Conservation (phyloP, 177 flowering plant genomes). For the Vitis hybrid region DNA sequence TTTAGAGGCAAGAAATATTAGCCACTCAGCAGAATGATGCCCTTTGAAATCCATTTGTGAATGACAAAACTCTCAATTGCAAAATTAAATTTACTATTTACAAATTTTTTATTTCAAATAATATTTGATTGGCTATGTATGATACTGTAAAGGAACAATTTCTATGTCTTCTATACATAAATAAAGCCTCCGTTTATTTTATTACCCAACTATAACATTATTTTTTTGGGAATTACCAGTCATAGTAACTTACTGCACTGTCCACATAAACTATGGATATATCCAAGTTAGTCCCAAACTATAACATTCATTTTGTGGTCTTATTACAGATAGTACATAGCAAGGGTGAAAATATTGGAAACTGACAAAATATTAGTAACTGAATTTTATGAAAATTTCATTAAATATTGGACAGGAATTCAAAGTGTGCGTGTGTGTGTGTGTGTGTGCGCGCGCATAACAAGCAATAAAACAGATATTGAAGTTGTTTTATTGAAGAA, state of each 20-base stretch:
- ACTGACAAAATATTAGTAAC: no score
- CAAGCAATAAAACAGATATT: no score
- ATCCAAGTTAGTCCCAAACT: not conserved
- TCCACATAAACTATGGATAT: not conserved
- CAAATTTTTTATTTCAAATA: not conserved
- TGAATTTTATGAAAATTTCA: no score
- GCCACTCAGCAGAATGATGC: not conserved
- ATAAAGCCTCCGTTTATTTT: no score
- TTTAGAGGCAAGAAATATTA: not conserved
- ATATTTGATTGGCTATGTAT: not conserved
- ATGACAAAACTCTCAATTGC: not conserved
- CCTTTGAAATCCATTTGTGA: not conserved
- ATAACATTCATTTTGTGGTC: not conserved
- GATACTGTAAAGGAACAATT: not conserved
- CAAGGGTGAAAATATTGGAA: no score
- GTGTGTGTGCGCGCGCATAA: no score
- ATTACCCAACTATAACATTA: no score
- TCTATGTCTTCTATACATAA: no score
- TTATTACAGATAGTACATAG: no score
- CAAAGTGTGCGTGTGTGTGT: no score
- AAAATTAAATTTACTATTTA: not conserved
- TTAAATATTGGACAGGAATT: no score
- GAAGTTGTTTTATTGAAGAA: no score
- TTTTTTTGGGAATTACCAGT: not conserved
- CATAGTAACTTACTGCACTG: not conserved